phyloP scores from a whole-genome alignment of 1,284 basidiomycete genomes.

The Leccinum solheimii region DNA sequence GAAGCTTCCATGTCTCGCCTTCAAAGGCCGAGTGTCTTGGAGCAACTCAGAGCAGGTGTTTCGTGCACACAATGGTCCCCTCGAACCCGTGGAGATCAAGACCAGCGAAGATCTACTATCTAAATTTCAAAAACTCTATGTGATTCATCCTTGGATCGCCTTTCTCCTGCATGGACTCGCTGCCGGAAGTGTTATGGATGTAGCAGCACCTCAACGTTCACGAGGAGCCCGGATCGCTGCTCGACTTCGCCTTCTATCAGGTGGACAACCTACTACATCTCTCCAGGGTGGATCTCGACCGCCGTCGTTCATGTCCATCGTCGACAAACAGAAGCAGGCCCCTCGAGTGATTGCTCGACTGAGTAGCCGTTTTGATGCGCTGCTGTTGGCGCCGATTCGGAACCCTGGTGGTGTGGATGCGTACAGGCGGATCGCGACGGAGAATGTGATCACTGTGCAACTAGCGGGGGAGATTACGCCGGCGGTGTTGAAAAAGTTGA shows the following conservation, averaged over 20 bases:
- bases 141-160: too few species aligned
- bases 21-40: too few species aligned
- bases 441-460: conserved; percentile 6
- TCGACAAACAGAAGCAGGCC: too few species aligned
- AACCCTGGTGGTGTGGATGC: conserved; percentile 1
- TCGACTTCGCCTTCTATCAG: not conserved
- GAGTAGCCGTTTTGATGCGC: too few species aligned
- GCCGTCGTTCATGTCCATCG: not conserved
- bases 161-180: not conserved
- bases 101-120: not conserved
- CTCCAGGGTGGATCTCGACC: not conserved
- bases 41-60: too few species aligned
- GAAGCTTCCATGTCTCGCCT: too few species aligned
- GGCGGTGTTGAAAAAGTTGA: not conserved
- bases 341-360: too few species aligned
- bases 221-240: not conserved
- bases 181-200: too few species aligned
- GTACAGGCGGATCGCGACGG: conserved; percentile 8
- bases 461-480: not conserved
- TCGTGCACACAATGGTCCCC: too few species aligned
- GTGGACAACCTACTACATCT: not conserved
- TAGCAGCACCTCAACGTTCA: not conserved
- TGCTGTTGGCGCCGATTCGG: not conserved
- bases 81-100: too few species aligned
- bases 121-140: too few species aligned